These are phyloP conservation scores for Mayamaea pseudoterrestris DNA, from an alignment of 108 stramenopile species.

Conservation along the genomic window DNA sequence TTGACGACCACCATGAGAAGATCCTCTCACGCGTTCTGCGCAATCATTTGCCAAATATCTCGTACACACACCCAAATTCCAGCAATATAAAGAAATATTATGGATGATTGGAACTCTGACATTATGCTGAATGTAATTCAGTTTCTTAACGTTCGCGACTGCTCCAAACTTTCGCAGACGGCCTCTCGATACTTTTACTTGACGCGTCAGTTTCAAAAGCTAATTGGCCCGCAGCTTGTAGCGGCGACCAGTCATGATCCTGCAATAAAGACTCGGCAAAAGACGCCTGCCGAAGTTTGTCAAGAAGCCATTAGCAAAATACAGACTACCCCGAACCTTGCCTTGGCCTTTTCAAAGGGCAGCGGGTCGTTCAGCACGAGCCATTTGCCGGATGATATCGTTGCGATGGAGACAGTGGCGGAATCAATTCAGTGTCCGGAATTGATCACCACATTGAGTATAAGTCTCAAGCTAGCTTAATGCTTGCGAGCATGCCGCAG, in stretches of 20 bases:
- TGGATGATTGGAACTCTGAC: slow-evolving; percentile 23
- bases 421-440: slow-evolving; percentile 23
- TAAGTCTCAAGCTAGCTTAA: slow-evolving; percentile 8
- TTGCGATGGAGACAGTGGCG: slow-evolving; percentile 15
- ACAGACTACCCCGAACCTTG: slow-evolving; percentile 25
- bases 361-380: not conserved
- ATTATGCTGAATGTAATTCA: slow-evolving; percentile 24
- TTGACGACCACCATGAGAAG: no score
- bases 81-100: no score
- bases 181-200: slow-evolving; percentile 32
- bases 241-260: slow-evolving; percentile 1
- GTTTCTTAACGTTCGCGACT: slow-evolving; percentile 23
- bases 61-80: no score
- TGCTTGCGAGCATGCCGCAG: slow-evolving; percentile 24
- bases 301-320: slow-evolving; percentile 4
- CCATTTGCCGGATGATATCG: slow-evolving; percentile 5
- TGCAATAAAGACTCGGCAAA: slow-evolving; percentile 3
- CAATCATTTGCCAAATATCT: no score
- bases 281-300: slow-evolving; percentile 3
- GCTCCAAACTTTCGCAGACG: slow-evolving; percentile 6
- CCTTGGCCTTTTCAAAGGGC: slow-evolving; percentile 14
- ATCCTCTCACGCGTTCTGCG: no score
- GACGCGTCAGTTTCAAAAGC: slow-evolving; percentile 17
- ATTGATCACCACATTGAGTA: slow-evolving; percentile 7
- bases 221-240: slow-evolving; percentile 24